These are phyloP conservation scores for Mycena filopes DNA, from an alignment of 768 basidiomycete genomes.

Conservation along the genomic window DNA sequence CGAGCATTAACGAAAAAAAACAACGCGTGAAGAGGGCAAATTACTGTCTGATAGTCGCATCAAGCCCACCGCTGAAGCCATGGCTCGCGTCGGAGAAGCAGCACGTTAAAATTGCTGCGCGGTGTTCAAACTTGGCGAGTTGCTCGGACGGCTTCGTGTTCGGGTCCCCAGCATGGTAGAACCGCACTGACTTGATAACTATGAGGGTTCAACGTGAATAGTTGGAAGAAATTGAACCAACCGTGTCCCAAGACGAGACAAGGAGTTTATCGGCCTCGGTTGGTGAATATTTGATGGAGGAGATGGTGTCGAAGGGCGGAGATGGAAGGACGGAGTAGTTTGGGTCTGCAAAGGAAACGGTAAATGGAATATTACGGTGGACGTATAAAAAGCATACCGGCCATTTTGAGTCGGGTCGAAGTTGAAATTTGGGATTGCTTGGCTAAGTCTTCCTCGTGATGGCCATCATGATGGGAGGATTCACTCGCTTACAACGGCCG, in stretches of 20 bases:
- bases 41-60: constrained; percentile 85
- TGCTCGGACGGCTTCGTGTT: constrained; percentile 70
- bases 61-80: constrained; percentile 89
- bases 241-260: constrained; percentile 92
- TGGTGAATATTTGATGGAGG: constrained; percentile 84
- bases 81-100: constrained; percentile 74
- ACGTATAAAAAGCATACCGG: no score
- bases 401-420: no score
- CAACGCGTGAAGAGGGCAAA: constrained; percentile 40
- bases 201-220: constrained; percentile 12
- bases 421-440: no score
- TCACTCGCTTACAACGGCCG: no score
- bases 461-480: no score
- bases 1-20: not conserved
- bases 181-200: constrained; percentile 48
- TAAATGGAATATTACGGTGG: no score
- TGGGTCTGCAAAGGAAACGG: constrained; percentile 4
- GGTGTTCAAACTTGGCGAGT: constrained; percentile 87
- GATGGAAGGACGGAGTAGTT: constrained; percentile 56
- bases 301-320: constrained; percentile 88
- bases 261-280: constrained; percentile 81
- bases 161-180: constrained; percentile 69
- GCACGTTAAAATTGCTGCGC: constrained; percentile 89
- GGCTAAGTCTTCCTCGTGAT: no score
- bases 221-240: constrained; percentile 37